phyloP scores from a whole-genome alignment of 225 moss, liverwort and hornwort genomes.

The Antitrichia curtipendula region DNA sequence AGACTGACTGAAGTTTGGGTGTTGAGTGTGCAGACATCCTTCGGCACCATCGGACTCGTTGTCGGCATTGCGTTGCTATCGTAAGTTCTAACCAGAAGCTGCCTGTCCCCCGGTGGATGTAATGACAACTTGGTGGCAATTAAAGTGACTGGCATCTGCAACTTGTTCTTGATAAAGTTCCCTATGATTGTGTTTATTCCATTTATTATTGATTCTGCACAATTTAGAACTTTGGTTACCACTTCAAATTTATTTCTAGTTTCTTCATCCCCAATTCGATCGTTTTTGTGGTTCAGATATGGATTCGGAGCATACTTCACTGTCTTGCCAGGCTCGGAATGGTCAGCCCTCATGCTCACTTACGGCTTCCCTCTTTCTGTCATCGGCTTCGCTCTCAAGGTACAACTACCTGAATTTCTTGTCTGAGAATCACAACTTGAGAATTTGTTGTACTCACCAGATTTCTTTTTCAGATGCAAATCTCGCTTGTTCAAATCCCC shows the following conservation, averaged over 20 bases:
- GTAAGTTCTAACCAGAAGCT: conserved; percentile 24
- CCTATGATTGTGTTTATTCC: background rate
- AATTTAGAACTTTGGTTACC: background rate
- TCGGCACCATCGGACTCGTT: conserved; percentile 83
- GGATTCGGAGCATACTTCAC: conserved; percentile 99
- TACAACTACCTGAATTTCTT: conserved; percentile 1
- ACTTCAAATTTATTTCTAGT: background rate
- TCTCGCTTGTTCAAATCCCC: background rate
- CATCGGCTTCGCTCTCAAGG: conserved; percentile 99
- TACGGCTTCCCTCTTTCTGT: conserved; percentile 95
- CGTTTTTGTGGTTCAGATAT: conserved; percentile 42
- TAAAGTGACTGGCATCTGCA: background rate
- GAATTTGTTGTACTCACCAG: background rate
- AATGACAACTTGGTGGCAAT: background rate
- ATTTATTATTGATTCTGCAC: background rate
- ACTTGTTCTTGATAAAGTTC: background rate
- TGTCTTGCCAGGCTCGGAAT: conserved; percentile 82
- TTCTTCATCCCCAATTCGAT: background rate
- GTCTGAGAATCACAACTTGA: background rate
- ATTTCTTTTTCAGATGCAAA: background rate
- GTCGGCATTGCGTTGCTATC: conserved; percentile 67
- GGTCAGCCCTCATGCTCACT: conserved; percentile 94
- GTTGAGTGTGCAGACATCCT: conserved; percentile 78
- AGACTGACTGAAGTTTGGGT: conserved; percentile 9
- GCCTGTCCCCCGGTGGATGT: background rate